These are phyloP conservation scores for Wickerhamomyces subpelliculosus DNA, from an alignment of 805 yeast genomes.

Conservation along the genomic window DNA sequence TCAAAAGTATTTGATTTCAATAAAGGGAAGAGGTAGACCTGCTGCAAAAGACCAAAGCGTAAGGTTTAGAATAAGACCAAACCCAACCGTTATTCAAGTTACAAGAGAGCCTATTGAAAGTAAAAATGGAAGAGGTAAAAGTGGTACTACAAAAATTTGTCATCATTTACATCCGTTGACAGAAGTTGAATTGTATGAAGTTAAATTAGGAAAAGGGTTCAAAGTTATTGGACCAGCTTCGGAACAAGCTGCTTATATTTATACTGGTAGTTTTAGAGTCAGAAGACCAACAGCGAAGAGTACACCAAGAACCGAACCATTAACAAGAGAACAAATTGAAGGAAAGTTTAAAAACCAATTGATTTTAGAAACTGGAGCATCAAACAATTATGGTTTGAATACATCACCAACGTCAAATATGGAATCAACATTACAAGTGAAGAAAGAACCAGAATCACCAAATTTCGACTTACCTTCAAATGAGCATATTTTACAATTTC, in stretches of 20 bases:
- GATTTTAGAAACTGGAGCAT: no score
- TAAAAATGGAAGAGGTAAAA: slow-evolving; percentile 8
- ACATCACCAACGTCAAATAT: no score
- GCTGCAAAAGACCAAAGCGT: slow-evolving; percentile 26
- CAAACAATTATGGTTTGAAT: no score
- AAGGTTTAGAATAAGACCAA: slow-evolving; percentile 11
- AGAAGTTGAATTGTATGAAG: slow-evolving; percentile 1
- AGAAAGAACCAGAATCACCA: no score
- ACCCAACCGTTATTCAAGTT: slow-evolving; percentile 3
- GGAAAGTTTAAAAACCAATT: no score
- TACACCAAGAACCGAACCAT: no score
- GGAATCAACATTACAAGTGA: no score
- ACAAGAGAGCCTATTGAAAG: slow-evolving; percentile 11
- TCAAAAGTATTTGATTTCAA: slow-evolving; percentile 73
- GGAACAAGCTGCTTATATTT: not conserved
- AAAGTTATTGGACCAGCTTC: slow-evolving; percentile 5
- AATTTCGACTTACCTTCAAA: no score
- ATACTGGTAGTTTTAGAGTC: not conserved
- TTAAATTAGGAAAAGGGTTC: slow-evolving; percentile 11
- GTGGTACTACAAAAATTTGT: slow-evolving; percentile 7
- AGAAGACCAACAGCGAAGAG: no score
- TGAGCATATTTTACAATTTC: no score
- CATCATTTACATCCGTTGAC: slow-evolving; percentile 5
- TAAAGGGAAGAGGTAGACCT: slow-evolving; percentile 88
- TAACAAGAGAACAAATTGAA: no score